Evolutionary conservation across 2,329 filamentous ascomycete genomes (phyloP), one percentile per base, ranked within the genome.

Genomic region (Apiospora saccharicola): DNA sequence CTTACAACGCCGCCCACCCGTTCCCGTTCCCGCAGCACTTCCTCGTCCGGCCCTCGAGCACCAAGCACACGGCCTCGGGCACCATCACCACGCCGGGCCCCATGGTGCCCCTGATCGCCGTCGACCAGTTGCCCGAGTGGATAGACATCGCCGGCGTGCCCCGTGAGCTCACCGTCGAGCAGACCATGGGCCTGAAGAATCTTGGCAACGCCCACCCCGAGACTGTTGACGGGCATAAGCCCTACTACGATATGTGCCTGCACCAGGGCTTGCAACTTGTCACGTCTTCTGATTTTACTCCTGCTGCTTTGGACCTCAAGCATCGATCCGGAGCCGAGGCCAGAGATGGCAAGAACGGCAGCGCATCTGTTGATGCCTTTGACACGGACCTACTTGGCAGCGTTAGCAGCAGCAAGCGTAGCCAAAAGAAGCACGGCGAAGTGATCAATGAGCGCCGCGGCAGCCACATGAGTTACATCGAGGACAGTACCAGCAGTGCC

Each of bases 41-140:
- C 76, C 74, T 89, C 68, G 80, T 86, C 73, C 83, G 86, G 1
- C 84, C 83, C 7, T 78, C 77, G 2, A 75, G 78, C 1, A 78
- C 81, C n/a, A 75, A 73, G 34, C 73, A 76, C 49, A 78, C 79
- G 41, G 74, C 77, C 2, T 76, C 78, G 5, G 78, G 80, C 71
- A 70, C 72, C 24, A 69, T 76, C 10, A 74, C 75, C 19, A 75
- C 68, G 12, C 81, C 79, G 0, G 82, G 81, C 3, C 77, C 79
- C 8, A 82, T 87, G 4, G 86, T 90, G 0, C 88, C 88, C 8
- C 82, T 90, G n/a, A 82, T 90, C n/a, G 83, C 88, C 0, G 78
- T 85, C 16, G 88, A 90, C 76, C 82, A 89, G 73, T 83, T 90
- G 0, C 87, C 87, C 0, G 77, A 80, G 1, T 85, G 85, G 81